Evolutionary conservation across 2,329 filamentous ascomycete species (phyloP), one percentile per base, ranked within the genome.

Genomic region (Aspergillus neoniger): DNA sequence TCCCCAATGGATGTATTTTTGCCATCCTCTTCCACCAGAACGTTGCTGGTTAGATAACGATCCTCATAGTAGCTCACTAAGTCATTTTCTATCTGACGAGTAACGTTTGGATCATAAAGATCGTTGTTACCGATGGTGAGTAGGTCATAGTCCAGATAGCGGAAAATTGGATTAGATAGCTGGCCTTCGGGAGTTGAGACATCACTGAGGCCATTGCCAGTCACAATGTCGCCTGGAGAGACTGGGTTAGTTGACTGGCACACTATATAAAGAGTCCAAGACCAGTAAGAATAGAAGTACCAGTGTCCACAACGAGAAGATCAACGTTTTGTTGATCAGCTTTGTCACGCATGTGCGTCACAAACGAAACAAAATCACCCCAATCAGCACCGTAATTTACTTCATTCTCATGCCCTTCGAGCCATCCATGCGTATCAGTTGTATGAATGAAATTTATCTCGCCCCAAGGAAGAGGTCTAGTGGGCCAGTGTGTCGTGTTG

Each of bases 231-330:
- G n/a, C 53, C 53, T 55, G 2, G 7, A 17, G 4, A 8, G 3
- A 0, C 9, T 8, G 17, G 1, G 41, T 44, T 21, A 44, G 41
- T 30, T 5, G 25, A 28, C 8, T 10, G 5, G 10, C 28, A 8
- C 15, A n/a, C 25, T 10, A 7, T 17, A 5, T 1, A 19, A 19
- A 9, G 5, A 6, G 6, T 4, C 8, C 6, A 19, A 44, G 39
- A 43, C 14, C 3, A 44, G 12, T 2, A n/a, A 6, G n/a, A n/a
- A 9, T 19, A 6, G 14, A 43, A 23, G 15, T 50, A 50, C 55
- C 55, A 4, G 55, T 57, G 17, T 57, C 55, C 17, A 57, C 47
- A 10, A 57, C 47, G 4, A 57, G 44, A 41, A 57, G 44, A n/a
- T 57, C 47, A 17, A 57, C 43, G 2, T 51, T 51, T 4, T 25